Conservation (phyloP, 2,329 filamentous ascomycete species). For the Capronia americana region DNA sequence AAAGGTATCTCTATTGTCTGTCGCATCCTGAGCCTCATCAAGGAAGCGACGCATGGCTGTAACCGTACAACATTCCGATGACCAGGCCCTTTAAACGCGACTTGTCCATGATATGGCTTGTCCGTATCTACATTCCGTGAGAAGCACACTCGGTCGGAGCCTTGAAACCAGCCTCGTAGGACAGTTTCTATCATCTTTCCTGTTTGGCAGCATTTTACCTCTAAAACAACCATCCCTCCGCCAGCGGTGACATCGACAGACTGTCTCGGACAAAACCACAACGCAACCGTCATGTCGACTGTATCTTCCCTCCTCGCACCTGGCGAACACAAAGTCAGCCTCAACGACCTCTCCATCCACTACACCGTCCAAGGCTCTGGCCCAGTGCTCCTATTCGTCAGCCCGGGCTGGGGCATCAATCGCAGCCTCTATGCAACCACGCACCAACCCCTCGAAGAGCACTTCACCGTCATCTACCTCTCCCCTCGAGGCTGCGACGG, state of each 20-base stretch:
- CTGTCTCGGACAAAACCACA: neutral
- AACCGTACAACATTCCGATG: neutral
- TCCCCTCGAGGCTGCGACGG: constrained; percentile 41
- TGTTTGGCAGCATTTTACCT: neutral
- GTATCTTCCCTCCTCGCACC: neutral
- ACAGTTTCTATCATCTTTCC: neutral
- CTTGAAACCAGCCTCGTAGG: neutral
- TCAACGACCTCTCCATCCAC: constrained; percentile 18
- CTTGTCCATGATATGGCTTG: neutral
- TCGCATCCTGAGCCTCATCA: neutral
- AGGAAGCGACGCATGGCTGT: neutral
- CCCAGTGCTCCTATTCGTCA: constrained; percentile 10
- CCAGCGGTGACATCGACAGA: neutral
- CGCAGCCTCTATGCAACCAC: constrained; percentile 6
- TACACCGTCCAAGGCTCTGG: constrained; percentile 7
- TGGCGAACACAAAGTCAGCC: constrained; percentile 3
- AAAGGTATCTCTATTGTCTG: neutral
- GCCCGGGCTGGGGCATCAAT: constrained; percentile 16
- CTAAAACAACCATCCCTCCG: neutral
- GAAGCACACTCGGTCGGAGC: neutral
- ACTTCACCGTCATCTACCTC: constrained; percentile 40
- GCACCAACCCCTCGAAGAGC: neutral
- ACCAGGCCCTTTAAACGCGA: neutral
- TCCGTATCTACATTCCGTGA: neutral
- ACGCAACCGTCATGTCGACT: neutral